Conservation (phyloP, 768 basidiomycete species). For the Phylloporus rhodoxanthus region DNA sequence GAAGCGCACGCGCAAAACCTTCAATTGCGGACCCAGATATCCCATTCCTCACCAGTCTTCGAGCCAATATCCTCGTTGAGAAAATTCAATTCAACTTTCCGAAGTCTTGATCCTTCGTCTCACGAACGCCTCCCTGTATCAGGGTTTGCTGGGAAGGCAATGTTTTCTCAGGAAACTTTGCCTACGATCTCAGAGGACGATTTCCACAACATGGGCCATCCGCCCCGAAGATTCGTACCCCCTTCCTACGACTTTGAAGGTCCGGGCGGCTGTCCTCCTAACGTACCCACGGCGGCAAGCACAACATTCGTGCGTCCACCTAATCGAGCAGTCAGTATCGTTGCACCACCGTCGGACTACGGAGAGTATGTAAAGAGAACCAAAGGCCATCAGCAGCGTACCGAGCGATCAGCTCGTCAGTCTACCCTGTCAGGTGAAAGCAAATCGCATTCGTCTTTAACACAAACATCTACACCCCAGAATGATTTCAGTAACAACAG, state of each 20-base stretch:
- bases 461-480: slow-evolving; percentile 18
- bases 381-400: slow-evolving; percentile 10
- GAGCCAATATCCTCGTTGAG: slow-evolving; percentile 7
- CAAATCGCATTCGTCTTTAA: slow-evolving; percentile 8
- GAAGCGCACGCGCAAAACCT: slow-evolving; percentile 40
- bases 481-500: slow-evolving; percentile 21
- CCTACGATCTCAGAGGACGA: slow-evolving; percentile 33
- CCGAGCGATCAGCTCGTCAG: slow-evolving; percentile 8
- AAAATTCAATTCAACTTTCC: slow-evolving; percentile 6
- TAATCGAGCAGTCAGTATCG: slow-evolving; percentile 29
- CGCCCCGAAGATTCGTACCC: slow-evolving; percentile 3
- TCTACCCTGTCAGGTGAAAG: slow-evolving; percentile 1
- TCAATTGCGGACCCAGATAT: slow-evolving; percentile 12
- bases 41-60: slow-evolving; percentile 6
- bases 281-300: not conserved
- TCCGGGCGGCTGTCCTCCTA: not conserved
- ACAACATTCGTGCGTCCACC: slow-evolving; percentile 17
- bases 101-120: slow-evolving; percentile 2
- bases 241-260: slow-evolving; percentile 2
- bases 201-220: slow-evolving; percentile 27
- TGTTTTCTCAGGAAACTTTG: slow-evolving; percentile 17
- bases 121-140: slow-evolving; percentile 1
- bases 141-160: slow-evolving; percentile 3
- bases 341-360: slow-evolving; percentile 22
- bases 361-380: slow-evolving; percentile 13